Percentiles rank a stretch among this genome's conserved stretches.
These are phyloP conservation scores for Beta lomatogona DNA, from an alignment of 179 eudicot genomes.

Conservation along the genomic window DNA sequence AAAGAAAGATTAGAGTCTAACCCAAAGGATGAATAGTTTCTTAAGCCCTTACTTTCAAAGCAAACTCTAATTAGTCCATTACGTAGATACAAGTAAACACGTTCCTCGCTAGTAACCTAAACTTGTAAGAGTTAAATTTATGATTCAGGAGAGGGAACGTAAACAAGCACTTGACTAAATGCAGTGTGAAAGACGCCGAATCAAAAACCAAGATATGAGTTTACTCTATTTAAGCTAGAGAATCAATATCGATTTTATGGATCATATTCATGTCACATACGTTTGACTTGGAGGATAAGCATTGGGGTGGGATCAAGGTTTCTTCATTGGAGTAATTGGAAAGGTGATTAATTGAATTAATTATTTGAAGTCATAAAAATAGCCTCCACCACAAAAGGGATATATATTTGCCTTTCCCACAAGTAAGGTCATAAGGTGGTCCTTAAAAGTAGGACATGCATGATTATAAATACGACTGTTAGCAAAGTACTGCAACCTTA, in stretches of 20 bases:
- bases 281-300: not conserved
- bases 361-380: not conserved
- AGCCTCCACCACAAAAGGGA: not conserved
- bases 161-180: constrained; percentile 1
- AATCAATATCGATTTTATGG: not conserved
- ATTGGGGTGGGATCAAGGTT: not conserved
- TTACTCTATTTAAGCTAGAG: not conserved
- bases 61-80: not conserved
- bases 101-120: not conserved
- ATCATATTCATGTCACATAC: not conserved
- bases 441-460: not conserved
- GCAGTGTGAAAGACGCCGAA: not conserved
- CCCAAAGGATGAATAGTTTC: not conserved
- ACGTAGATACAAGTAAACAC: not conserved
- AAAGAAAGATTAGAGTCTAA: no score
- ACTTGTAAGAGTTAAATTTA: not conserved
- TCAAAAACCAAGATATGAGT: not conserved
- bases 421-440: not conserved
- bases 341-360: not conserved
- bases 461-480: no score
- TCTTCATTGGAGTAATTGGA: not conserved
- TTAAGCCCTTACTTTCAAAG: not conserved
- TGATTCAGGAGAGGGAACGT: not conserved
- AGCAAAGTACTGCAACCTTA: no score
- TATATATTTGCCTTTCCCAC: not conserved